A percentile compares a stretch with the other conserved stretches of the same genome.
These are phyloP conservation scores for Coprinopsis strossmayeri DNA, from an alignment of 768 basidiomycete species.

Conservation along the genomic window DNA sequence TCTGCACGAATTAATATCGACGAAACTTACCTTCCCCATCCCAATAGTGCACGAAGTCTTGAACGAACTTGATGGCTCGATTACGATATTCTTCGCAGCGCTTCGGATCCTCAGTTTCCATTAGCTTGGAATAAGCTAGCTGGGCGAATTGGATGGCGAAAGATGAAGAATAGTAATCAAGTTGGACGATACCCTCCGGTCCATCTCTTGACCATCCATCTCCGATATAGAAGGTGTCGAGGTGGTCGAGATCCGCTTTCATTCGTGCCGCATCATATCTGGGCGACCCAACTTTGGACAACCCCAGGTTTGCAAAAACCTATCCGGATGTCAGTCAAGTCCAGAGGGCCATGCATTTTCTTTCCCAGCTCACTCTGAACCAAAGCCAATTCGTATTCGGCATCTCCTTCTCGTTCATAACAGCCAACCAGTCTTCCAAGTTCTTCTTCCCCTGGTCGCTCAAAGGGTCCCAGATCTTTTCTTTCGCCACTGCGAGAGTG, in stretches of 20 bases:
- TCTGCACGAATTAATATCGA: neutral
- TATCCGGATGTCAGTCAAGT: conserved; percentile 16
- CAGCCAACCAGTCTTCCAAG: conserved; percentile 61
- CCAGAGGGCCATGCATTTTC: neutral
- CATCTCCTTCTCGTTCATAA: conserved; percentile 80
- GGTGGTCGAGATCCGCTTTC: conserved; percentile 68
- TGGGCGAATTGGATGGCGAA: conserved; percentile 78
- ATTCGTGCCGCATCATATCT: conserved; percentile 53
- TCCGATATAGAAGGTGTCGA: conserved; percentile 74
- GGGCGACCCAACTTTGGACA: conserved; percentile 53
- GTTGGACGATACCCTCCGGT: conserved; percentile 69
- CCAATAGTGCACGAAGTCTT: conserved; percentile 72
- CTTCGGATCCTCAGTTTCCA: conserved; percentile 53
- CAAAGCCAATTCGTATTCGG: conserved; percentile 82
- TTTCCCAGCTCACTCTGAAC: conserved; percentile 49
- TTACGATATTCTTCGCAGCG: conserved; percentile 60
- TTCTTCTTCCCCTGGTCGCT: conserved; percentile 44
- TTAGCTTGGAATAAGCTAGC: conserved; percentile 63
- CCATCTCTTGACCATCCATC: conserved; percentile 76
- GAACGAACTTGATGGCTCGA: conserved; percentile 54
- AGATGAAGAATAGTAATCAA: conserved; percentile 75
- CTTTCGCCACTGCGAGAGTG: conserved; percentile 56
- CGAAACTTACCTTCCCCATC: conserved; percentile 52
- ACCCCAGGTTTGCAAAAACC: conserved; percentile 72
- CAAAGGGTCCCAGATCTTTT: conserved; percentile 61